Conservation (phyloP, 148 eudicot species). For the Rhododendron mucronatum region DNA sequence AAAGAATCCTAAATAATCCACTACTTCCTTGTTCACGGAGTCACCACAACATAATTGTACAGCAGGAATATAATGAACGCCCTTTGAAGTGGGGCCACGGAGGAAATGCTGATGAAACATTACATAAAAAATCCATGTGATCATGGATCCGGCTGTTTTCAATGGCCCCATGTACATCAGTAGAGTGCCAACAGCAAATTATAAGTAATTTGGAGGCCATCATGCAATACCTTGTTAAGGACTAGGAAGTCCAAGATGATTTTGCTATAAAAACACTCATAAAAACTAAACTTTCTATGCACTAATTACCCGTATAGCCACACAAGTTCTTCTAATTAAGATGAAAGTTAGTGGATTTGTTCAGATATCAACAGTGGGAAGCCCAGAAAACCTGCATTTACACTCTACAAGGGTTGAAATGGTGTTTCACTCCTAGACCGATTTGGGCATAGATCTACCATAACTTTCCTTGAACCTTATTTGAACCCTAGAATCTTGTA, state of each 20-base stretch:
- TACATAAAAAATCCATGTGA: background rate
- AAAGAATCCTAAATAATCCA: background rate
- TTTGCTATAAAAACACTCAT: background rate
- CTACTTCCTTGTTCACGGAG: background rate
- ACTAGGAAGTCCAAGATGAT: constrained; percentile 4
- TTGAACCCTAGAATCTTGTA: background rate
- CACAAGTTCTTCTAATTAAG: background rate
- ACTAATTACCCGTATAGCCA: background rate
- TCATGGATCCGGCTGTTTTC: background rate
- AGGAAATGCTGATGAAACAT: background rate
- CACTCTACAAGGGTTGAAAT: background rate
- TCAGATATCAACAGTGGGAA: background rate
- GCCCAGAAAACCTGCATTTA: background rate
- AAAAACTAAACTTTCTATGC: background rate
- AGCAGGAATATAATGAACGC: background rate
- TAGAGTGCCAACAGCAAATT: background rate
- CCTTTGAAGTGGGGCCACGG: background rate
- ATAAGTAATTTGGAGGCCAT: background rate
- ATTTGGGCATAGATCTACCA: background rate
- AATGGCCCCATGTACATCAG: background rate
- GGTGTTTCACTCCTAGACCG: background rate
- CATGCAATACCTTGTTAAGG: background rate
- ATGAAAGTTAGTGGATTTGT: background rate
- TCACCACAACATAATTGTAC: background rate
- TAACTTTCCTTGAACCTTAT: background rate